These are phyloP conservation scores for Annona squamosa DNA, from an alignment of 164 flowering plant genomes.

Conservation along the genomic window DNA sequence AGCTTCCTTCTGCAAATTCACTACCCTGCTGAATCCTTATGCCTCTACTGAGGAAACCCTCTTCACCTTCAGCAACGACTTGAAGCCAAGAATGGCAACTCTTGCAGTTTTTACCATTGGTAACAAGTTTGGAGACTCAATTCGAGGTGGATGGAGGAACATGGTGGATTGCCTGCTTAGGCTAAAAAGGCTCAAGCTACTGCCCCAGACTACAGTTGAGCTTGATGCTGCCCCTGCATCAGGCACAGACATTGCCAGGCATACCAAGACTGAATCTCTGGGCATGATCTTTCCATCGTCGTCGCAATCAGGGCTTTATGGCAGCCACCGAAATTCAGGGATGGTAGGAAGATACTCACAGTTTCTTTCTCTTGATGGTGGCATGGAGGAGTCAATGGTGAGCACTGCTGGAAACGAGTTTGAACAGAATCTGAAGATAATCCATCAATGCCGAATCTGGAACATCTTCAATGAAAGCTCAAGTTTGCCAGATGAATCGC, in stretches of 20 bases:
- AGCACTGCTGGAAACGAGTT: conserved; percentile 46
- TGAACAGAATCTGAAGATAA: conserved; percentile 70
- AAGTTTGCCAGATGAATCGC: conserved; percentile 43
- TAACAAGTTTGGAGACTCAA: conserved; percentile 54
- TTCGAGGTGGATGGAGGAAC: conserved; percentile 83
- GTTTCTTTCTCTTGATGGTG: conserved; percentile 54
- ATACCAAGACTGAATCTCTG: conserved; percentile 30
- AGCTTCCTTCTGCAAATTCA: conserved; percentile 76
- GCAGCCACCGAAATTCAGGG: conserved; percentile 23
- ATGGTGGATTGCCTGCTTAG: conserved; percentile 80
- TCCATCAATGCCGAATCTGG: conserved; percentile 72
- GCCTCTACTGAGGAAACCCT: conserved; percentile 84
- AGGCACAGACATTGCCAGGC: conserved; percentile 20
- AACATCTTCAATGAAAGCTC: conserved; percentile 55
- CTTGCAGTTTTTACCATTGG: conserved; percentile 85
- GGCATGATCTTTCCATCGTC: conserved; percentile 26
- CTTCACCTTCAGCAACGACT: conserved; percentile 62
- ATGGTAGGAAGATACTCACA: conserved; percentile 53
- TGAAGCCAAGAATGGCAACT: conserved; percentile 83
- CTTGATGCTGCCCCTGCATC: conserved; percentile 29
- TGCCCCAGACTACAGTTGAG: conserved; percentile 74
- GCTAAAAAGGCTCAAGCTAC: conserved; percentile 69
- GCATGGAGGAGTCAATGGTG: conserved; percentile 47
- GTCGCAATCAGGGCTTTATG: conserved; percentile 20
- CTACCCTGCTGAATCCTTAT: conserved; percentile 77